Evolutionary conservation across 2,329 filamentous ascomycete species (phyloP).

Genomic region (Calonectria pseudoreteaudii): DNA sequence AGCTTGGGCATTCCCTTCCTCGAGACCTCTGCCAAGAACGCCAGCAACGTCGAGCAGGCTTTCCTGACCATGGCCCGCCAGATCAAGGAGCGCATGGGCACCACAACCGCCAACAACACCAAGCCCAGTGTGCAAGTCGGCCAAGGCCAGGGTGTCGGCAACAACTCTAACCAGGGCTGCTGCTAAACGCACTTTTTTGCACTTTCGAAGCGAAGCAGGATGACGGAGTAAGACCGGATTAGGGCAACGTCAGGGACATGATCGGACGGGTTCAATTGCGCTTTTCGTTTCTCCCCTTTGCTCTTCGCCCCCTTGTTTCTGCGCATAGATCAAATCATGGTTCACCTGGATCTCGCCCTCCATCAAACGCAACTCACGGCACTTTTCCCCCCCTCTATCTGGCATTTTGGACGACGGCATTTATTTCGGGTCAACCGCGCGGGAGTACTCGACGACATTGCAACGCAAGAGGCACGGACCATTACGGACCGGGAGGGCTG

Average conservation of each 20-base stretch:
- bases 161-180: constrained; percentile 86
- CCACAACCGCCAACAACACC: constrained; percentile 94
- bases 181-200: constrained; percentile 71
- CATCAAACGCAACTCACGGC: constrained; percentile 31
- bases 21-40: constrained; percentile 99
- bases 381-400: constrained; percentile 22
- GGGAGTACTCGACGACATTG: constrained; percentile 19
- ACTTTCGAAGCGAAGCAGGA: constrained; percentile 42
- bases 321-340: constrained; percentile 53
- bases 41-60: constrained; percentile 98
- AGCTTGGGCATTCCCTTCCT: constrained; percentile 99
- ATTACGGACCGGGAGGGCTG: constrained; percentile 16
- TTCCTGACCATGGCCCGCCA: constrained; percentile 99
- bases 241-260: constrained; percentile 45
- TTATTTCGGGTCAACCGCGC: constrained; percentile 26
- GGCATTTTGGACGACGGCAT: constrained; percentile 35
- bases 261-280: constrained; percentile 46
- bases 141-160: constrained; percentile 93
- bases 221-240: constrained; percentile 42
- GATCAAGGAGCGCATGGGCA: constrained; percentile 99
- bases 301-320: constrained; percentile 41
- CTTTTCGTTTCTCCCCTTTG: constrained; percentile 41
- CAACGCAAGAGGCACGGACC: constrained; percentile 12
- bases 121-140: constrained; percentile 98
- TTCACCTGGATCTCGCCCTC: constrained; percentile 48